Conservation (phyloP, 345 rosid species). For the Eucalyptus brandiana region DNA sequence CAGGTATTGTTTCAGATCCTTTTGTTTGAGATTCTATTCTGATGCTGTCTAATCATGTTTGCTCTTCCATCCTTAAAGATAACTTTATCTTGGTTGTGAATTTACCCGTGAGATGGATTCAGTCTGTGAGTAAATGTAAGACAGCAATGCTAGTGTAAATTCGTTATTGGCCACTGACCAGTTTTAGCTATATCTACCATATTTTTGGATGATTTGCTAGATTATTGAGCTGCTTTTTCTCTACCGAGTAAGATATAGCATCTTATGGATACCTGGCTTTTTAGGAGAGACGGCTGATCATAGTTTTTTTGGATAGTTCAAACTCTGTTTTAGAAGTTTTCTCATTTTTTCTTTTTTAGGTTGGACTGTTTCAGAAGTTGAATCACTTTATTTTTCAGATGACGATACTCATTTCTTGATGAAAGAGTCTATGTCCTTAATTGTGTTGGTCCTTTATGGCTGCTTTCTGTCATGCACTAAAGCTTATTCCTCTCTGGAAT, state of each 20-base stretch:
- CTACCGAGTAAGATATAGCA: not conserved
- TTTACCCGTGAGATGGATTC: not conserved
- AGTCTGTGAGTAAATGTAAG: not conserved
- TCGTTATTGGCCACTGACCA: not conserved
- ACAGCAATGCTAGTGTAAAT: not conserved
- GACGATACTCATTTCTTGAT: not conserved
- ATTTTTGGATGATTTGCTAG: not conserved
- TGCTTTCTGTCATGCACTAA: not conserved
- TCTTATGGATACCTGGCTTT: not conserved
- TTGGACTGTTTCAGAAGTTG: not conserved
- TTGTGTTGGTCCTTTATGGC: not conserved
- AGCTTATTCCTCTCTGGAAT: not conserved
- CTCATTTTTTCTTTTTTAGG: not conserved
- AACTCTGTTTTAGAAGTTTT: not conserved
- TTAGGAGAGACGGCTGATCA: not conserved
- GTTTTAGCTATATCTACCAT: not conserved
- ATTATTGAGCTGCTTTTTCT: not conserved
- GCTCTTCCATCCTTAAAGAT: not conserved
- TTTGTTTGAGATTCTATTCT: not conserved
- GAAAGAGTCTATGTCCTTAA: not conserved
- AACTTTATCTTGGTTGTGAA: not conserved
- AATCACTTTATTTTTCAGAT: not conserved
- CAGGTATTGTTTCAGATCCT: constrained; percentile 46
- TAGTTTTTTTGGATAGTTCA: not conserved
- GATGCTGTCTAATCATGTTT: not conserved